Evolutionary conservation across 805 yeast species (phyloP), one percentile per base, ranked within the genome.

Genomic region (Diddensiella santjacobensis): DNA sequence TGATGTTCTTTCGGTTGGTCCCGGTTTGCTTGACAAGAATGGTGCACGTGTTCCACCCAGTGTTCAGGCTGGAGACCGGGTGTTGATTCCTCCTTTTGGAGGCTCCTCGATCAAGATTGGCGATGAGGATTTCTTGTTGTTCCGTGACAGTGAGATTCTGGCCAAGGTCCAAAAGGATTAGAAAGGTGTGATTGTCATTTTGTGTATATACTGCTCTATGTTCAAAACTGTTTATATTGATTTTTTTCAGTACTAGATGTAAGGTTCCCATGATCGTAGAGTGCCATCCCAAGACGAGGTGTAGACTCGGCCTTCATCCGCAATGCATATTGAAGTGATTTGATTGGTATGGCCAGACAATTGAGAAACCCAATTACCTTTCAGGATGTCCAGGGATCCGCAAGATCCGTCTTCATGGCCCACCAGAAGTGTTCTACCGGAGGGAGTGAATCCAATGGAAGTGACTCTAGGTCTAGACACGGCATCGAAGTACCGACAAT

Each of bases 91-190:
- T 56, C 80, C 84, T 51, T 91, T 85, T 59, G 99, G 99, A 53
- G 99, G 99, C 49, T 81, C 89, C 57, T 72, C 87, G 55, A 79
- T 93, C 70, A 89, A 86, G 73, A 79, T 93, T 60, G 90, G 87
- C 59, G 89, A 85, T 52, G 95, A 90, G 60, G 74, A 71, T 55
- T 71, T 52, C 61, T 49, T 86, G 59, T 75, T 90, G 63, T 89
- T 86, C 80, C 85, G 96, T 69, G 98, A 93, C 72, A 74, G 86
- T 63, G 99, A 91, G 72, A 87, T 91, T 68, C 79, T 93, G 63
- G 99, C 98, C 63, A 91, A 88, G 77, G 81, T 93, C 55, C 47
- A 55, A 64, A 82, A 82, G 63, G 81, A 83, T 58, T 76, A 71
- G 63, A 37, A n/a, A 8, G 8, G 38, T 8, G 8, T 8, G 8